Evolutionary conservation across 164 flowering plant species (phyloP), one percentile per base, ranked within the genome.

Genomic region (Liriodendron chinense): DNA sequence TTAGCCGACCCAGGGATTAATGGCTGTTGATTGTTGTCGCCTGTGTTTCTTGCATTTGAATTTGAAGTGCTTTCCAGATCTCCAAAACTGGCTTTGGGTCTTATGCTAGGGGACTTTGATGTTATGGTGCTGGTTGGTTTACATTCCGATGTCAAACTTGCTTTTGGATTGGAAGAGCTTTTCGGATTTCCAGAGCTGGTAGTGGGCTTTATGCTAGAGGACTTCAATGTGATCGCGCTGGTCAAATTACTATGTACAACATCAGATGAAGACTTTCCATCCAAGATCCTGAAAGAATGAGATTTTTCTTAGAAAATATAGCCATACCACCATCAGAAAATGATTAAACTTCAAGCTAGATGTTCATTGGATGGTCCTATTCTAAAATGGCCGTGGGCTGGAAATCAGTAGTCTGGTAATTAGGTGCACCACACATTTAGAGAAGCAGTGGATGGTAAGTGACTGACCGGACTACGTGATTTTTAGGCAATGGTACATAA

Each of bases 1-100:
- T 76, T 80, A 68, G 89, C 79, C 50, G 64, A 81, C 65, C 81
- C 87, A 43, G 76, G 56, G 12, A 22, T n/a, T 22, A 70, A 80
- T 72, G 77, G 71, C 47, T 74, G 82, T 72, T 48, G 75, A 81
- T 53, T 61, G 70, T 74, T 80, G 81, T 81, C 83, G 74, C 76
- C 78, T 65, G 81, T 81, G 68, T 82, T 64, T 18, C 65, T 57
- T 5, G 25, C 57, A 22, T 43, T 73, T n/a, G 68, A 70, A 59
- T 64, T 72, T 18, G 69, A 69, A n/a, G 74, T 78, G 75, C 76
- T 80, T 56, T 65, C 70, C 12, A 66, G 71, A 43, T 56, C 68
- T 14, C 65, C 57, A 22, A 13, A 70, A 69, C 74, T 76, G 26
- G n/a, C 62, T 47, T 47, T 75, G 50, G n/a, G 22, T 43, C 59